Conservation (phyloP, 768 basidiomycete genomes). For the Podaxis mareebaensis region DNA sequence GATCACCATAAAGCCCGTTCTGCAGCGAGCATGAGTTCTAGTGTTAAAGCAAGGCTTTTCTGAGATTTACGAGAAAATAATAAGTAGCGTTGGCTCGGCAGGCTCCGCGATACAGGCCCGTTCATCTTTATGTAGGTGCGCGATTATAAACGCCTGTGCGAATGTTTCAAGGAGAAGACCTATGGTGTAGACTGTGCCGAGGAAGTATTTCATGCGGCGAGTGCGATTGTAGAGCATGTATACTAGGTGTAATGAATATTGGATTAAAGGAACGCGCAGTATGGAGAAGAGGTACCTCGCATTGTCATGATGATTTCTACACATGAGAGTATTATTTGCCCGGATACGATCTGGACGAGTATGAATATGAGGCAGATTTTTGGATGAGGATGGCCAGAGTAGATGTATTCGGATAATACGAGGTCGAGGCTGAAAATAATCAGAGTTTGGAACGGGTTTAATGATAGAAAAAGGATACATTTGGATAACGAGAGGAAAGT, state of each 20-base stretch:
- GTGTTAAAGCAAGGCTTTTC: too few species aligned
- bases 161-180: background rate
- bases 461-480: constrained; percentile 16
- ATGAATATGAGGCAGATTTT: constrained; percentile 12
- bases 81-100: background rate
- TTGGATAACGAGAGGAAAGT: constrained; percentile 21
- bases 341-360: constrained; percentile 15
- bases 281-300: constrained; percentile 16
- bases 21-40: background rate
- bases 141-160: background rate
- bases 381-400: background rate
- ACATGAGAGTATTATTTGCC: constrained; percentile 19
- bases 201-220: background rate
- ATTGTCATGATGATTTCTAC: constrained; percentile 24
- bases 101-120: background rate
- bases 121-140: background rate
- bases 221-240: background rate
- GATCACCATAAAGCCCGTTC: background rate
- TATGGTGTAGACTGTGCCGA: background rate
- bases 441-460: background rate
- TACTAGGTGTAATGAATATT: background rate
- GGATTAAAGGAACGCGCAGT: background rate
- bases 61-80: constrained; percentile 11
- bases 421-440: constrained; percentile 16
- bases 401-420: constrained; percentile 7